These are phyloP conservation scores for Nitzschia inconspicua DNA, from an alignment of 108 stramenopile species.

Conservation along the genomic window DNA sequence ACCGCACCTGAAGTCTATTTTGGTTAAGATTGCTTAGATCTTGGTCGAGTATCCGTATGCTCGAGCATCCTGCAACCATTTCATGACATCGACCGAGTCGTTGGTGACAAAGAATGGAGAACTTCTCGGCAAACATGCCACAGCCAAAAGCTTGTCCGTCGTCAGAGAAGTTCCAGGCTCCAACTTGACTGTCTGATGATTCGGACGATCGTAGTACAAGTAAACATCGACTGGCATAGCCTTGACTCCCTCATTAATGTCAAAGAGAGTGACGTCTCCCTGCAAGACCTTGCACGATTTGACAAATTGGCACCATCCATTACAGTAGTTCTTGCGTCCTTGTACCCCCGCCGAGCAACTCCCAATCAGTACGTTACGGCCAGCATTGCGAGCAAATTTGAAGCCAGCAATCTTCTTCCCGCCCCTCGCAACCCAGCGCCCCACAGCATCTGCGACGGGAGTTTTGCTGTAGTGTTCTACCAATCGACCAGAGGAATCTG, in stretches of 20 bases:
- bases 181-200: background rate
- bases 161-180: background rate
- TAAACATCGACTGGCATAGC: conserved; percentile 15
- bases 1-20: no score
- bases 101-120: background rate
- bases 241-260: background rate
- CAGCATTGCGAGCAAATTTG: background rate
- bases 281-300: conserved; percentile 1
- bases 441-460: conserved; percentile 10
- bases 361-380: conserved; percentile 26
- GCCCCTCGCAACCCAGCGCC: no score
- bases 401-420: background rate
- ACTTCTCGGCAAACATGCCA: conserved; percentile 6
- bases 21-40: no score
- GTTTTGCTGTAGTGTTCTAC: conserved; percentile 10
- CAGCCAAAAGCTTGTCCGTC: conserved; percentile 1
- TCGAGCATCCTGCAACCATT: background rate
- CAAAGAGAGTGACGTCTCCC: background rate
- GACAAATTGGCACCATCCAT: conserved; percentile 42
- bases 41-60: background rate
- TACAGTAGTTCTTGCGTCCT: conserved; percentile 32
- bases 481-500: conserved; percentile 13
- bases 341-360: conserved; percentile 29
- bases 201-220: conserved; percentile 1
- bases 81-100: no score